phyloP scores from a whole-genome alignment of 495 filamentous ascomycete genomes.

The Trichoderma parareesei region DNA sequence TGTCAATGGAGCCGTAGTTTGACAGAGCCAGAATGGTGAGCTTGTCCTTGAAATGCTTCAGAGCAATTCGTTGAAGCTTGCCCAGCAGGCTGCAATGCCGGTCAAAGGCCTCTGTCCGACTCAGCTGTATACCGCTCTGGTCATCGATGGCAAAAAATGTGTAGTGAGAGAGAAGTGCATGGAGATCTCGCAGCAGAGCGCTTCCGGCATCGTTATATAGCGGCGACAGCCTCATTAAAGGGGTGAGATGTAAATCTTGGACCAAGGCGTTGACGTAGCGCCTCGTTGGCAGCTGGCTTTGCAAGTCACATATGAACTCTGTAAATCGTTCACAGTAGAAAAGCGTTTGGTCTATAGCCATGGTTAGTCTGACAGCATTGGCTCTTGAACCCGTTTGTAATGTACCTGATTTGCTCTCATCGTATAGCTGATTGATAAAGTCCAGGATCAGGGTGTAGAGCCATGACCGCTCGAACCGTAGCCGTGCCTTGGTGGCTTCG shows the following conservation, averaged over 20 bases:
- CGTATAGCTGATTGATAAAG: constrained; percentile 69
- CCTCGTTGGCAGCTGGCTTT: constrained; percentile 89
- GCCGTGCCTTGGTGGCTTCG: constrained; percentile 63
- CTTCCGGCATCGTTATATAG: constrained; percentile 67
- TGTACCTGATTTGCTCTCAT: constrained; percentile 33
- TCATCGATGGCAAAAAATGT: constrained; percentile 86
- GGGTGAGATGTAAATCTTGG: constrained; percentile 82
- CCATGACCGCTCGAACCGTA: constrained; percentile 92
- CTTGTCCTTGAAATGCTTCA: constrained; percentile 84
- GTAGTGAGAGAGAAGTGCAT: constrained; percentile 72
- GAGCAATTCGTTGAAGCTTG: constrained; percentile 67
- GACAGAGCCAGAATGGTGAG: constrained; percentile 83
- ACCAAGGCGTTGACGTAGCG: constrained; percentile 88
- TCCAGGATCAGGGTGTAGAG: constrained; percentile 79
- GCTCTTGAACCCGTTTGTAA: not conserved
- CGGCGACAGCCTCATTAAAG: constrained; percentile 72
- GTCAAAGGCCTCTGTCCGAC: constrained; percentile 65
- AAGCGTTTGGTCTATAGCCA: constrained; percentile 46
- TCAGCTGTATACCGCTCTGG: constrained; percentile 70
- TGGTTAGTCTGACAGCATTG: constrained; percentile 16
- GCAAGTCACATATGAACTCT: constrained; percentile 81
- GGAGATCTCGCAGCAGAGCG: constrained; percentile 74
- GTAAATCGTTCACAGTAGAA: constrained; percentile 88
- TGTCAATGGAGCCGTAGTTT: constrained; percentile 82
- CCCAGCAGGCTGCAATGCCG: constrained; percentile 68